Conservation (phyloP, 2,329 filamentous ascomycete species). For the Monosporascus sp. region DNA sequence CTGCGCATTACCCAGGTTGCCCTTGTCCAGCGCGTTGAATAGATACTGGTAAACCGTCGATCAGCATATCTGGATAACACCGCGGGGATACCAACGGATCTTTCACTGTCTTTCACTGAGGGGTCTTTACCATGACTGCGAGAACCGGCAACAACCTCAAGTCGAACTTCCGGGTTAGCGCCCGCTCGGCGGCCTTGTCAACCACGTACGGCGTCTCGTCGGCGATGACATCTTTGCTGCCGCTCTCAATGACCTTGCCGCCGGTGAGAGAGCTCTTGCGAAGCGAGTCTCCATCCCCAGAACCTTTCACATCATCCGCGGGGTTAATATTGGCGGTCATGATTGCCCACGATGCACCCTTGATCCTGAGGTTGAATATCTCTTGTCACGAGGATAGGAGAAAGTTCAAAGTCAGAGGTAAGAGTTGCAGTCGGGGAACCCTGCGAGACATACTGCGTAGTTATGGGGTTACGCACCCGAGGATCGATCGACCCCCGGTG, state of each 20-base stretch:
- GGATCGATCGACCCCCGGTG: too few species aligned
- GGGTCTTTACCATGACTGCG: conserved; percentile 40
- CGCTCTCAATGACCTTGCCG: conserved; percentile 13
- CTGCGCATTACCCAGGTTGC: conserved; percentile 52
- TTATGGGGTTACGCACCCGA: too few species aligned
- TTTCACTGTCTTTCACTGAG: background rate
- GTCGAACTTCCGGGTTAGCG: conserved; percentile 51
- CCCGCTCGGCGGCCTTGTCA: conserved; percentile 41
- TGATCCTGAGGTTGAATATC: too few species aligned
- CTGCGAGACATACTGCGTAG: too few species aligned
- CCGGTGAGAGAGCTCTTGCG: conserved; percentile 11
- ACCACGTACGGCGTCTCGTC: conserved; percentile 28
- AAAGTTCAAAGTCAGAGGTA: too few species aligned
- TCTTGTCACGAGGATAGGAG: too few species aligned
- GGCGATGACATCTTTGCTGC: conserved; percentile 25
- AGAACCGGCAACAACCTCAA: conserved; percentile 48
- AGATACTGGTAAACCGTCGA: conserved; percentile 26
- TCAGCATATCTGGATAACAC: background rate
- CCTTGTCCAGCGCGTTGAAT: conserved; percentile 45
- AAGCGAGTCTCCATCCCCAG: conserved; percentile 7
- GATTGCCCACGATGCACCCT: too few species aligned
- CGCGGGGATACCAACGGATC: too few species aligned
- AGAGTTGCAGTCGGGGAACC: too few species aligned
- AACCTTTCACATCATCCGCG: too few species aligned
- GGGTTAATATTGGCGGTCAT: too few species aligned